Evolutionary conservation across 805 yeast species (phyloP).

Genomic region (Grigorovia jiainica): DNA sequence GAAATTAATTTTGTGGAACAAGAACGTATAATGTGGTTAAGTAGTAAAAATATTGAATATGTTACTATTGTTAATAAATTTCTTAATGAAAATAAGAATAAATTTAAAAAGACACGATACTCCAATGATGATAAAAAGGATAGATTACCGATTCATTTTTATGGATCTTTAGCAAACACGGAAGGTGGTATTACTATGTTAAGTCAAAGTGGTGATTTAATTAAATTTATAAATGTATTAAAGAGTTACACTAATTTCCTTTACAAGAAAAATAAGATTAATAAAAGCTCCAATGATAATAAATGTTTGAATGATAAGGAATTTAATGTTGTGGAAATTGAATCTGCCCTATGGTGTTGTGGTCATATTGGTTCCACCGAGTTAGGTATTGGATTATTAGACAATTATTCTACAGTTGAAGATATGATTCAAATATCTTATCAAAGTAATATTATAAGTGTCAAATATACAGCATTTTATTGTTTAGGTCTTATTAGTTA

Average conservation of each 20-base stretch:
- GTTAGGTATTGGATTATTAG: slow-evolving; percentile 55
- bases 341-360: slow-evolving; percentile 77
- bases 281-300: slow-evolving; percentile 6
- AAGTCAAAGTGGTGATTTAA: slow-evolving; percentile 39
- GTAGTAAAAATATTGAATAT: slow-evolving; percentile 36
- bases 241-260: slow-evolving; percentile 21
- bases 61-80: slow-evolving; percentile 39
- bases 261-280: neutral
- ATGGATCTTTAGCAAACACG: slow-evolving; percentile 70
- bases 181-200: slow-evolving; percentile 67
- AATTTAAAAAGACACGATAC: neutral
- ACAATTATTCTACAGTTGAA: slow-evolving; percentile 41
- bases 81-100: slow-evolving; percentile 17
- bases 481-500: slow-evolving; percentile 65
- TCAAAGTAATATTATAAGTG: slow-evolving; percentile 42
- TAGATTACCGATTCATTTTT: slow-evolving; percentile 55
- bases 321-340: slow-evolving; percentile 38
- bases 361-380: slow-evolving; percentile 74
- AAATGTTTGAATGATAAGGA: no score
- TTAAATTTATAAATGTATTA: slow-evolving; percentile 31
- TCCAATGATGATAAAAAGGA: slow-evolving; percentile 2
- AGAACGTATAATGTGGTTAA: slow-evolving; percentile 64
- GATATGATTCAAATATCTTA: slow-evolving; percentile 45
- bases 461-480: slow-evolving; percentile 70
- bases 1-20: slow-evolving; percentile 49